These are phyloP conservation scores for Cornus suecica DNA, from an alignment of 148 eudicot genomes.

Conservation along the genomic window DNA sequence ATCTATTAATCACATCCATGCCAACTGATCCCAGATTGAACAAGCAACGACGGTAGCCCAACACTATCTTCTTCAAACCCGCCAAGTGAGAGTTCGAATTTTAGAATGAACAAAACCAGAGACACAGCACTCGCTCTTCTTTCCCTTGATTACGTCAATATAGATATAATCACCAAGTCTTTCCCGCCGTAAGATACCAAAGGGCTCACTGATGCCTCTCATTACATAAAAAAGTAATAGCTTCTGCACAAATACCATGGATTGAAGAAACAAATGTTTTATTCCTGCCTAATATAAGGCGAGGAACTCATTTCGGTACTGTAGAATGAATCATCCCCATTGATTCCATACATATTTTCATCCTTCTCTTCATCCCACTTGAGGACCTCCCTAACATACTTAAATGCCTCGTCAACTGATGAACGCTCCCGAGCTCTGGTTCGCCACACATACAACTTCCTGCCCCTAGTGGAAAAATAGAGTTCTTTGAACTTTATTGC, in stretches of 20 bases:
- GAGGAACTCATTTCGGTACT: constrained; percentile 24
- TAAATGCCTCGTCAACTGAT: constrained; percentile 25
- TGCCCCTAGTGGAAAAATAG: constrained; percentile 23
- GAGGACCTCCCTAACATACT: constrained; percentile 26
- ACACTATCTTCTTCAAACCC: too few relatives aligned
- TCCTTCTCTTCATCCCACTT: constrained; percentile 35
- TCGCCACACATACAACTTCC: constrained; percentile 29
- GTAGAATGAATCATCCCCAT: constrained; percentile 28
- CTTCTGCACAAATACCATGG: not conserved
- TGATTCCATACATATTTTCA: constrained; percentile 21
- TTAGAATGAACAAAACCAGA: too few relatives aligned
- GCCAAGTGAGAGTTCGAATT: too few relatives aligned
- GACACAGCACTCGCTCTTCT: not conserved
- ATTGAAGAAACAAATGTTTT: not conserved
- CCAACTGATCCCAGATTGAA: not conserved
- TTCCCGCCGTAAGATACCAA: not conserved
- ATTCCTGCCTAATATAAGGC: constrained; percentile 16
- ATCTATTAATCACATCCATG: not conserved
- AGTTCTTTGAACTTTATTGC: constrained; percentile 31
- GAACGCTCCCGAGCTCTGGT: constrained; percentile 23
- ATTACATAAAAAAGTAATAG: not conserved
- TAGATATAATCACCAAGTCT: not conserved
- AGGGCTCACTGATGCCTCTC: not conserved
- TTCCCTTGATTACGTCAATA: not conserved
- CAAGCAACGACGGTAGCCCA: not conserved